Evolutionary conservation across 1,284 basidiomycete species (phyloP).

Genomic region (Melampsora medusae): DNA sequence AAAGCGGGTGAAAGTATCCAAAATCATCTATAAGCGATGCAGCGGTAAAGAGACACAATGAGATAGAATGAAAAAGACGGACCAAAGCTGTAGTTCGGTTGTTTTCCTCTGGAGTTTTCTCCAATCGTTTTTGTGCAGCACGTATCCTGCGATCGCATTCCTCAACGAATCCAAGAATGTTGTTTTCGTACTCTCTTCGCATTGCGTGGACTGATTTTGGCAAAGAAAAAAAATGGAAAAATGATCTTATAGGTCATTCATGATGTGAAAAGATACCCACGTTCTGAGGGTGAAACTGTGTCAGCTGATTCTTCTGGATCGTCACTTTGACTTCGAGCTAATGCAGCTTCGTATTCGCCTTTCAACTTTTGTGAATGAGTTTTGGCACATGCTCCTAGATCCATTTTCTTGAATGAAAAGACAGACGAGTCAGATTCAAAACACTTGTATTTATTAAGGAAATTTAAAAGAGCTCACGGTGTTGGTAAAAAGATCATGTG

Average conservation of each 20-base stretch:
- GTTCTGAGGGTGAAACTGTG: slow-evolving; percentile 34
- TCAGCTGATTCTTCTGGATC: slow-evolving; percentile 41
- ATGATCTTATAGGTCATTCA: background rate
- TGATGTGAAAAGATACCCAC: slow-evolving; percentile 9
- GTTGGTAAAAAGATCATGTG: slow-evolving; percentile 95
- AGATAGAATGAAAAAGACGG: slow-evolving; percentile 48
- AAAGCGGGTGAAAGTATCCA: background rate
- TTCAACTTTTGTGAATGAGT: slow-evolving; percentile 92
- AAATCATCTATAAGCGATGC: background rate
- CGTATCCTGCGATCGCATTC: slow-evolving; percentile 96
- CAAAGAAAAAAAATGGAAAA: background rate
- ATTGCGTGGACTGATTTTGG: slow-evolving; percentile 64
- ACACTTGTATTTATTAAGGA: background rate
- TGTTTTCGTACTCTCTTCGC: slow-evolving; percentile 90
- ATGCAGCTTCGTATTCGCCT: slow-evolving; percentile 79
- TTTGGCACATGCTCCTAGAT: slow-evolving; percentile 94
- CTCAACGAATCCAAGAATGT: slow-evolving; percentile 92
- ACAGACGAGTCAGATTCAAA: slow-evolving; percentile 12
- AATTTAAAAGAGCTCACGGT: slow-evolving; percentile 67
- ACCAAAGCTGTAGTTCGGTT: slow-evolving; percentile 95
- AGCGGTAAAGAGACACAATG: background rate
- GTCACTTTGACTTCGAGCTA: slow-evolving; percentile 49
- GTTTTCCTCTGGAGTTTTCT: slow-evolving; percentile 99
- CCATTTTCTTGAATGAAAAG: slow-evolving; percentile 80
- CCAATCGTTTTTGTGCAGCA: slow-evolving; percentile 85